These are phyloP conservation scores for Podosphaera leucotricha DNA, from an alignment of 2,329 filamentous ascomycete species.

Conservation along the genomic window DNA sequence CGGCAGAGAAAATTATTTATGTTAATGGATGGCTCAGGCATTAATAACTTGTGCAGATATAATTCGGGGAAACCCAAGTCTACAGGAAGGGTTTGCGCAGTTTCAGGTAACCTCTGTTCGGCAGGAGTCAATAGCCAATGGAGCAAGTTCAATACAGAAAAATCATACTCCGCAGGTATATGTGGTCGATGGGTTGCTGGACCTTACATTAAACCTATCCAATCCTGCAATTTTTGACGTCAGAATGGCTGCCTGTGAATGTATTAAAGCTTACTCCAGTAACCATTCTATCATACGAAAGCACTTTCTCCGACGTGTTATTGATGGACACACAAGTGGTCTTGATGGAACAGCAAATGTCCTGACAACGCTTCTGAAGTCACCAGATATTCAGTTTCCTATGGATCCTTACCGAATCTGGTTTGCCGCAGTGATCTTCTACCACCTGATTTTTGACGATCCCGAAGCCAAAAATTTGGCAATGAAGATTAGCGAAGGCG, in stretches of 20 bases:
- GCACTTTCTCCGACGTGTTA: slow-evolving; percentile 72
- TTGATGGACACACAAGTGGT: slow-evolving; percentile 60
- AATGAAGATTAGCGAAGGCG: slow-evolving; percentile 68
- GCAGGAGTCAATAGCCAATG: not conserved
- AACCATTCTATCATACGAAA: slow-evolving; percentile 58
- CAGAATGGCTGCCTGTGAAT: slow-evolving; percentile 66
- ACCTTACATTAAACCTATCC: slow-evolving; percentile 50
- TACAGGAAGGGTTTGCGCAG: slow-evolving; percentile 81
- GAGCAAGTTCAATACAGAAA: slow-evolving; percentile 12
- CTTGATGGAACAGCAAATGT: slow-evolving; percentile 73
- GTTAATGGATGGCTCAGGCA: slow-evolving; percentile 26
- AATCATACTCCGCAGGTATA: slow-evolving; percentile 38
- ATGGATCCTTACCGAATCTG: slow-evolving; percentile 70
- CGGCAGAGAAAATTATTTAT: not conserved
- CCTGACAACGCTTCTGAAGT: slow-evolving; percentile 54
- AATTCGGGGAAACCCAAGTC: slow-evolving; percentile 52
- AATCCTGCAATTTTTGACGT: slow-evolving; percentile 49
- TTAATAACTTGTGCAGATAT: slow-evolving; percentile 68
- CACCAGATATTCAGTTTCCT: slow-evolving; percentile 33
- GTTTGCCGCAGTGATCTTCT: slow-evolving; percentile 70
- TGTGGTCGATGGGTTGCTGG: slow-evolving; percentile 80
- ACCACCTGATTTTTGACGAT: slow-evolving; percentile 68
- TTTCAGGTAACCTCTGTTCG: slow-evolving; percentile 45
- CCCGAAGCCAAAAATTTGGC: slow-evolving; percentile 54
- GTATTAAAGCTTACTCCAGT: slow-evolving; percentile 78